phyloP scores from a whole-genome alignment of 495 filamentous ascomycete genomes.

The Podospora pseudopauciseta region DNA sequence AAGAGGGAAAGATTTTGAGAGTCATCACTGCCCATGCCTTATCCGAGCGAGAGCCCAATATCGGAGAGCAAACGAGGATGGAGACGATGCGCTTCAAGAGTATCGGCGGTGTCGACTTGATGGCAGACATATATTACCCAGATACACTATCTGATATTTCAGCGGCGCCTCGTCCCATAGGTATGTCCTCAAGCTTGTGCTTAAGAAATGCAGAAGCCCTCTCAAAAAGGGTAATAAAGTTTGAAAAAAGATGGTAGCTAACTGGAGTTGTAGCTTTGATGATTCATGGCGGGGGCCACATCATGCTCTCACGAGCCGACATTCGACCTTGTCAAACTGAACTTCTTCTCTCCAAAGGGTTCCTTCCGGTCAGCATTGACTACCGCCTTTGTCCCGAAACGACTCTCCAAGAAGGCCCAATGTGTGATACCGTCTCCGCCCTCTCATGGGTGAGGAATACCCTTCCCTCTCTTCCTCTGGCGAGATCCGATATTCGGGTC shows the following conservation, averaged over 20 bases:
- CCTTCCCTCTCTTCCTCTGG: constrained; percentile 32
- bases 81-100: constrained; percentile 37
- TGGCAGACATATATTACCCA: constrained; percentile 44
- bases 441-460: constrained; percentile 41
- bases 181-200: neutral
- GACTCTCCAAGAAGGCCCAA: constrained; percentile 46
- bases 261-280: constrained; percentile 43
- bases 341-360: constrained; percentile 37
- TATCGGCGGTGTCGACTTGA: constrained; percentile 26
- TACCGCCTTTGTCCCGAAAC: constrained; percentile 56
- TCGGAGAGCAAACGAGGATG: neutral
- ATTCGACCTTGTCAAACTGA: constrained; percentile 42
- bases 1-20: constrained; percentile 24
- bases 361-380: constrained; percentile 54
- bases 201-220: too few relatives aligned
- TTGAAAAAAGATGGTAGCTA: neutral
- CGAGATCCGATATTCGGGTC: constrained; percentile 25
- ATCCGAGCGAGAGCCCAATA: neutral
- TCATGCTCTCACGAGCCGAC: constrained; percentile 46
- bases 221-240: too few relatives aligned
- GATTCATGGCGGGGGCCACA: constrained; percentile 56
- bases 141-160: neutral
- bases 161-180: neutral
- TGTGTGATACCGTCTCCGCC: constrained; percentile 49
- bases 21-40: constrained; percentile 6